phyloP scores from a whole-genome alignment of 2,329 filamentous ascomycete genomes.

The Bipolaris oryzae region DNA sequence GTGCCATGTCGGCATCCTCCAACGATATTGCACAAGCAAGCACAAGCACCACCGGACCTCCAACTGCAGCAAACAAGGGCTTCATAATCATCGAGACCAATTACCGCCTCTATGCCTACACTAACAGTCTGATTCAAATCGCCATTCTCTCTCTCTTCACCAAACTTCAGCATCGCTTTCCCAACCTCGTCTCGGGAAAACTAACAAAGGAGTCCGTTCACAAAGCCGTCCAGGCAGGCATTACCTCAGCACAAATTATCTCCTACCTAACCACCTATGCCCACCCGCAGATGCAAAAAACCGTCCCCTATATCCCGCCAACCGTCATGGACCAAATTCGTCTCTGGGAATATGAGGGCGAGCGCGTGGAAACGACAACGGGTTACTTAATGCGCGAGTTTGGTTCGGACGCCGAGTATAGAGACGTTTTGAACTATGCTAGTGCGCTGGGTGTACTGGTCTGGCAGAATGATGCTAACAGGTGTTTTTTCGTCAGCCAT shows the following conservation, averaged over 20 bases:
- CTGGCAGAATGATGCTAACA: conserved; percentile 80
- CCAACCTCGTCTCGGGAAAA: conserved; percentile 91
- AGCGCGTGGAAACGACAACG: conserved; percentile 82
- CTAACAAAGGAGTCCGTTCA: conserved; percentile 88
- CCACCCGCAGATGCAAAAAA: conserved; percentile 88
- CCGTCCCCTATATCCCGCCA: conserved; percentile 80
- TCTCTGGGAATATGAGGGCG: conserved; percentile 96
- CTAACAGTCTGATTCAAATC: conserved; percentile 90
- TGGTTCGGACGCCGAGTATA: conserved; percentile 71
- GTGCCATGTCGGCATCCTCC: conserved; percentile 50
- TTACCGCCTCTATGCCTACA: conserved; percentile 97
- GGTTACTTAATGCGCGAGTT: conserved; percentile 95
- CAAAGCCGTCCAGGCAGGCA: conserved; percentile 84
- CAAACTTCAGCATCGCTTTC: conserved; percentile 86
- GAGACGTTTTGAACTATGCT: conserved; percentile 74
- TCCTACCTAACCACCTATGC: conserved; percentile 90
- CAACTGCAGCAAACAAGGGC: conserved; percentile 61
- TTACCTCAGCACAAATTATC: conserved; percentile 94
- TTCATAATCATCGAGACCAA: conserved; percentile 98
- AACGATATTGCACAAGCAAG: conserved; percentile 59
- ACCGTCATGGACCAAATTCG: conserved; percentile 98
- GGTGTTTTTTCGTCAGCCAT: conserved; percentile 90
- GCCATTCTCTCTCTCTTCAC: conserved; percentile 90
- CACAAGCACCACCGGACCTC: conserved; percentile 16
- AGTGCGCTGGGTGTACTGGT: conserved; percentile 88